Evolutionary conservation across 768 basidiomycete genomes (phyloP).

Genomic region (Russula brevipes): DNA sequence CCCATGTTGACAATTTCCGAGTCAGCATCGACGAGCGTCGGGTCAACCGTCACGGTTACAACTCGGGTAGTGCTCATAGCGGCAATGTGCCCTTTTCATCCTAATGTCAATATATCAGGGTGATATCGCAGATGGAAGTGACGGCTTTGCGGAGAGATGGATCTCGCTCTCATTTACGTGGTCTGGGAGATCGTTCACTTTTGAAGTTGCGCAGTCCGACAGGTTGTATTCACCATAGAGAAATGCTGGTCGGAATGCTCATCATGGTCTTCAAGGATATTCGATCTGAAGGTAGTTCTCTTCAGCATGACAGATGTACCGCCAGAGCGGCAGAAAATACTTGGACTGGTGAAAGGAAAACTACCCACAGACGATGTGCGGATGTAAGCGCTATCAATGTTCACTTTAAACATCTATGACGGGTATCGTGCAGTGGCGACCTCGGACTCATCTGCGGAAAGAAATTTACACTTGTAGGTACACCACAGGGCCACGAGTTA

Average conservation of each 20-base stretch:
- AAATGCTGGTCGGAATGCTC: not conserved
- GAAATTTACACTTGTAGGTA: conserved; percentile 84
- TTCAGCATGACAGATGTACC: conserved; percentile 72
- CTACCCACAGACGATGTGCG: conserved; percentile 68
- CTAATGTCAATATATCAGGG: not conserved
- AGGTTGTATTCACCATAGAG: conserved; percentile 39
- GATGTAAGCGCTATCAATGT: conserved; percentile 39
- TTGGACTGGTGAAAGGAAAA: conserved; percentile 81
- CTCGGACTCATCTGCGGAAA: conserved; percentile 53
- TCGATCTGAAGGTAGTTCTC: conserved; percentile 68
- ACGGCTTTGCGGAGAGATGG: conserved; percentile 40
- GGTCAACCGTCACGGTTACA: not conserved
- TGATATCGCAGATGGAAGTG: not conserved
- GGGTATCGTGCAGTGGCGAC: conserved; percentile 42
- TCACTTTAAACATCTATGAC: conserved; percentile 3
- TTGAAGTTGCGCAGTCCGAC: conserved; percentile 73
- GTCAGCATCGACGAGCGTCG: too few relatives aligned
- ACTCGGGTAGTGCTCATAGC: conserved; percentile 3
- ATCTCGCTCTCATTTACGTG: conserved; percentile 64
- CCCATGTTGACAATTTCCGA: not conserved
- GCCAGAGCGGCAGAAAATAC: conserved; percentile 79
- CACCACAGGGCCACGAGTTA: conserved; percentile 79
- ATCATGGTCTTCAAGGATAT: conserved; percentile 47
- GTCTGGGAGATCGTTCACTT: conserved; percentile 59
- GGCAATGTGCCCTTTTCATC: not conserved